These are phyloP conservation scores for Dunaliella primolecta DNA, from an alignment of 139 green algal species.

Conservation along the genomic window DNA sequence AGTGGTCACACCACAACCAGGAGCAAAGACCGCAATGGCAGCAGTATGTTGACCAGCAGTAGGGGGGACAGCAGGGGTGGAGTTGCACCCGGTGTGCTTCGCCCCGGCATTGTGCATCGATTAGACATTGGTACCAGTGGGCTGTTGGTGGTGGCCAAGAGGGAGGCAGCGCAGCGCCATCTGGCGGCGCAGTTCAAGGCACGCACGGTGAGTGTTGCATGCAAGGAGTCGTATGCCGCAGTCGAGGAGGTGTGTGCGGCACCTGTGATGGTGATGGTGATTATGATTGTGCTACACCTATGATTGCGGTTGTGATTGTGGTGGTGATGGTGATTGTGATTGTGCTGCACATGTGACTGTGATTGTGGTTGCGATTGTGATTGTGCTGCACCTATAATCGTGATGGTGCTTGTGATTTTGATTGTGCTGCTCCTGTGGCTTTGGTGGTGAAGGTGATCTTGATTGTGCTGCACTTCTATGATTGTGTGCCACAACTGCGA, in stretches of 20 bases:
- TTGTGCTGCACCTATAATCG: too few species aligned
- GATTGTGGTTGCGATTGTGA: not conserved
- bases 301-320: too few species aligned
- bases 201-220: conserved; percentile 54
- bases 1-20: too few species aligned
- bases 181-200: conserved; percentile 84
- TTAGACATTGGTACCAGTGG: conserved; percentile 92
- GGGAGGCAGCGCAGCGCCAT: conserved; percentile 37
- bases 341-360: not conserved
- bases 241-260: too few species aligned
- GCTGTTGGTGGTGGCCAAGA: conserved; percentile 93
- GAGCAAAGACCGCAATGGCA: conserved; percentile 10
- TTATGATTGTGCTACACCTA: too few species aligned
- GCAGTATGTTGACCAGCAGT: not conserved
- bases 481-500: too few species aligned
- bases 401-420: too few species aligned
- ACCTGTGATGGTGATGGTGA: too few species aligned
- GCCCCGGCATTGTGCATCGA: conserved; percentile 96
- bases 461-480: too few species aligned
- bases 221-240: not conserved
- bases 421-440: too few species aligned
- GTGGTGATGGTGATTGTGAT: too few species aligned
- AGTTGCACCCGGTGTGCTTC: conserved; percentile 32
- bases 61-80: conserved; percentile 14
- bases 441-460: too few species aligned